Evolutionary conservation across 768 basidiomycete species (phyloP).

Genomic region (Lepiota brunneoincarnata): DNA sequence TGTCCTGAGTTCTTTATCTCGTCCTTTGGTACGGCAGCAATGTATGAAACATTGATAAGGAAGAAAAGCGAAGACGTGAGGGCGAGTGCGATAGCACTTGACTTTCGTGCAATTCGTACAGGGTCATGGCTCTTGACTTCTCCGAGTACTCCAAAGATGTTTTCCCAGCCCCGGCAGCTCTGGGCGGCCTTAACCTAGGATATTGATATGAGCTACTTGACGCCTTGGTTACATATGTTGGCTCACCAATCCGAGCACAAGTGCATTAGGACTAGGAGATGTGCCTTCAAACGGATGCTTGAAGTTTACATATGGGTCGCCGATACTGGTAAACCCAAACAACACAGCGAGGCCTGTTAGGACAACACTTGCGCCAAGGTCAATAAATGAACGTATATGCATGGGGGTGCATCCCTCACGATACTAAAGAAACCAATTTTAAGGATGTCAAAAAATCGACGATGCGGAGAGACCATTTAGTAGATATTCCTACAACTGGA

Average conservation of each 20-base stretch:
- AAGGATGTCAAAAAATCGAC: slow-evolving; percentile 28
- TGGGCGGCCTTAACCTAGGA: slow-evolving; percentile 32
- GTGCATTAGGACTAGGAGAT: slow-evolving; percentile 38
- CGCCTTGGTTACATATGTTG: not conserved
- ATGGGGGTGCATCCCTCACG: slow-evolving; percentile 21
- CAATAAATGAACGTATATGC: not conserved
- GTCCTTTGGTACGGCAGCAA: slow-evolving; percentile 32
- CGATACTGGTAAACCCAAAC: slow-evolving; percentile 47
- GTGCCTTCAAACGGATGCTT: slow-evolving; percentile 54
- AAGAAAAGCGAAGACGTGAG: slow-evolving; percentile 42
- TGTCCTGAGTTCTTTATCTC: slow-evolving; percentile 32
- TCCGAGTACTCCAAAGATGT: slow-evolving; percentile 44
- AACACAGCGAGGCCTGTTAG: slow-evolving; percentile 58
- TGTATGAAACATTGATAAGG: slow-evolving; percentile 40
- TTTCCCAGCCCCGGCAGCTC: slow-evolving; percentile 29
- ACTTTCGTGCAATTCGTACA: slow-evolving; percentile 41
- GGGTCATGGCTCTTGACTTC: slow-evolving; percentile 39
- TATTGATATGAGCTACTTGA: no score
- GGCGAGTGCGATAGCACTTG: slow-evolving; percentile 38
- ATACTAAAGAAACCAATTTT: slow-evolving; percentile 27
- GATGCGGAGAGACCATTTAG: slow-evolving; percentile 31
- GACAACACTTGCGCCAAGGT: slow-evolving; percentile 32
- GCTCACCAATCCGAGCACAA: slow-evolving; percentile 30
- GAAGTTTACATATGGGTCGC: slow-evolving; percentile 59
- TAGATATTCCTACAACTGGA: slow-evolving; percentile 30